Evolutionary conservation across 768 basidiomycete genomes (phyloP).

Genomic region (Crassisporium funariophilum): DNA sequence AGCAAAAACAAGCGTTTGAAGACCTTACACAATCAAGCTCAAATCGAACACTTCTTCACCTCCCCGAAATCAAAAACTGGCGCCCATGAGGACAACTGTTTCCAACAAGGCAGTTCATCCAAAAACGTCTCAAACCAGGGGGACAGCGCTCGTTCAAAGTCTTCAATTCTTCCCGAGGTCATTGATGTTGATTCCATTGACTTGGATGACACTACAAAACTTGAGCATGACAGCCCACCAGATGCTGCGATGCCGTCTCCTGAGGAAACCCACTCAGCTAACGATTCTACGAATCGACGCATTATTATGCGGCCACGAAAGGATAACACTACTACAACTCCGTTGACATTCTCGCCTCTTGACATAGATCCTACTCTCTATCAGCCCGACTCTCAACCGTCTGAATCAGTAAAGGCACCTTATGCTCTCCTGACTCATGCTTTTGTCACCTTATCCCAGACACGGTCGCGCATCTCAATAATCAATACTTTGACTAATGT

Average conservation of each 20-base stretch:
- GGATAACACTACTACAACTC: background rate
- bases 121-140: background rate
- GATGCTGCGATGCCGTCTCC: background rate
- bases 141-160: background rate
- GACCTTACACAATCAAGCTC: conserved; percentile 20
- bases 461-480: conserved; percentile 74
- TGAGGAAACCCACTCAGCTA: background rate
- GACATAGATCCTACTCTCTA: conserved; percentile 54
- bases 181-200: conserved; percentile 27
- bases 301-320: background rate
- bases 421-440: conserved; percentile 74
- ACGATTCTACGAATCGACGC: background rate
- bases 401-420: conserved; percentile 49
- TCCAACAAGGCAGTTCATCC: conserved; percentile 19
- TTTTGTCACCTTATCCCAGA: conserved; percentile 59
- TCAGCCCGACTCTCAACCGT: conserved; percentile 43
- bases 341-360: conserved; percentile 30
- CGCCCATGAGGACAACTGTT: conserved; percentile 1
- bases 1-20: conserved; percentile 21
- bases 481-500: conserved; percentile 73
- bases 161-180: conserved; percentile 7
- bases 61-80: conserved; percentile 18
- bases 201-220: background rate
- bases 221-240: background rate
- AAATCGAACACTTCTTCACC: conserved; percentile 29